Evolutionary conservation across 345 rosid genomes (phyloP), one percentile per base, ranked within the genome.

Genomic region (Passiflora organensis): DNA sequence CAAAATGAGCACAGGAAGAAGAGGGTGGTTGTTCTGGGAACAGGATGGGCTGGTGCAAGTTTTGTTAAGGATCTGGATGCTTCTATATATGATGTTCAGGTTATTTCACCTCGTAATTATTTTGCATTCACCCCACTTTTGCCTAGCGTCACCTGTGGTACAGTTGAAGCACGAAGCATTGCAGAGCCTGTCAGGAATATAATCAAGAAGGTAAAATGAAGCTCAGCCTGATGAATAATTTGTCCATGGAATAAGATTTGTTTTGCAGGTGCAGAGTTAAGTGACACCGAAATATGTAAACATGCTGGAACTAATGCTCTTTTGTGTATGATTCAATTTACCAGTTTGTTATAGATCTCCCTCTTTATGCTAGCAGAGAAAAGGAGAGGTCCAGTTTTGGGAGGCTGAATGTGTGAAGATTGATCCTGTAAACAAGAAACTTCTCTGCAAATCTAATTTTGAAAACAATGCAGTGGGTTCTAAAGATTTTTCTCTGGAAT

Each of bases 71-170:
- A 80, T 66, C 80, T 93, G 11, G 88, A 93, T 23, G 63, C 76
- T 58, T 76, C 95, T 32, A 63, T 68, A 32, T 83, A 86, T 22
- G 88, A 89, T 56, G 86, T 93, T 69, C 85, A 86, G 64, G 89
- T 89, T 72, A 80, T 89, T 58, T 93, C 99, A 32, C 99, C 99
- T 1, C 68, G 86, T 56, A 93, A 93, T 72, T 93, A 93, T 72
- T 93, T 93, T 72, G 96, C 95, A 15, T 93, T 93, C 64, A 89
- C 96, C 21, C 99, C 99, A 21, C 61, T 89, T 65, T 78, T 93
- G 36, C 99, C 97, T 4, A 93, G 97, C 43, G 97, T 93, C 48
- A 93, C 97, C 50, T 89, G 99, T 55, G 99, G 99, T 18, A 89
- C 97, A 3, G 90, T 93, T 28, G 97, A 93, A 76, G 96, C 99